Conservation (phyloP, 805 yeast species). For the Hanseniaspora hatyaiensis region DNA sequence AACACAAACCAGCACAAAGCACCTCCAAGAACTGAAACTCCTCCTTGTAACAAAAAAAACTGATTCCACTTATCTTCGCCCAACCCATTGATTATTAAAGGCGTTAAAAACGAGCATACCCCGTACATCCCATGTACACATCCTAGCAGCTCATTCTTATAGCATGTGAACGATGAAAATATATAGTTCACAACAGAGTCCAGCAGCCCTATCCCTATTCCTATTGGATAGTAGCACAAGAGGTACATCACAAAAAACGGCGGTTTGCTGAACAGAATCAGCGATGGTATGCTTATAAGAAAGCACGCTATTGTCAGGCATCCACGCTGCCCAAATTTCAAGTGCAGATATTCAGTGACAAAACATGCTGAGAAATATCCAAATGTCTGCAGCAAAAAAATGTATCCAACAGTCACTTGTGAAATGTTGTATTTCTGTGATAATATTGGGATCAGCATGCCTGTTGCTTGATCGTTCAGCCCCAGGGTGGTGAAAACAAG, state of each 20-base stretch:
- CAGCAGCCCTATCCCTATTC: conserved; percentile 28
- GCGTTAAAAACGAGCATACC: conserved; percentile 57
- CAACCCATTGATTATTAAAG: conserved; percentile 45
- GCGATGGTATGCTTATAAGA: conserved; percentile 14
- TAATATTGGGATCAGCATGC: conserved; percentile 28
- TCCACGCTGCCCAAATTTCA: conserved; percentile 25
- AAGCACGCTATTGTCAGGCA: conserved; percentile 23
- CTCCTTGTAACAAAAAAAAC: conserved; percentile 28
- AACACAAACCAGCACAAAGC: conserved; percentile 35
- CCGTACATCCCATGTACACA: conserved; percentile 61
- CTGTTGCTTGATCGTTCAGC: conserved; percentile 28
- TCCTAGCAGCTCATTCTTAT: conserved; percentile 50
- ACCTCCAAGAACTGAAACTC: conserved; percentile 30
- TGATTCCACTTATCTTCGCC: conserved; percentile 27
- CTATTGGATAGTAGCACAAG: conserved; percentile 27
- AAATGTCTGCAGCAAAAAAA: conserved; percentile 26
- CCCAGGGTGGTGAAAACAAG: conserved; percentile 26
- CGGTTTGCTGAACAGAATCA: conserved; percentile 22
- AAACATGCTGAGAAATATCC: conserved; percentile 28
- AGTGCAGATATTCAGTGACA: conserved; percentile 25
- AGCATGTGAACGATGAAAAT: conserved; percentile 29
- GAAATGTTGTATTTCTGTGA: conserved; percentile 24
- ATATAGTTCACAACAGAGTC: conserved; percentile 29
- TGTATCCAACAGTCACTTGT: conserved; percentile 23
- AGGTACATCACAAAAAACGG: conserved; percentile 21